Conservation (phyloP, 176 grass and related monocot species). For the Microstegium vimineum region DNA sequence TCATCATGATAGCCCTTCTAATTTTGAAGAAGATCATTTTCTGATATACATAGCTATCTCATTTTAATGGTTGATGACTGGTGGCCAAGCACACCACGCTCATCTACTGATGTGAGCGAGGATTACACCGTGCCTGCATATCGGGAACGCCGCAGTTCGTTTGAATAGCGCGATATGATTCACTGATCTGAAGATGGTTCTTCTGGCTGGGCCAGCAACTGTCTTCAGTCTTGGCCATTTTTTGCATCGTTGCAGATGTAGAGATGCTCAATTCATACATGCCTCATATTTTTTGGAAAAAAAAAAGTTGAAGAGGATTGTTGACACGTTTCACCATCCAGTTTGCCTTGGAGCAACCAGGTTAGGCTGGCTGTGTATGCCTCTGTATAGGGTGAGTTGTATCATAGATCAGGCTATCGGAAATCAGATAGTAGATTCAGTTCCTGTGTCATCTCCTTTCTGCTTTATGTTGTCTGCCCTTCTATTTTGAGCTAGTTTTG, state of each 20-base stretch:
- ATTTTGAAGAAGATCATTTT: conserved; percentile 87
- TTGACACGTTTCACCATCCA: conserved; percentile 27
- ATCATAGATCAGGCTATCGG: conserved; percentile 18
- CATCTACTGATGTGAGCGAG: conserved; percentile 28
- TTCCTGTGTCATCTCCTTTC: not conserved
- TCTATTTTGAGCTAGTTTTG: not conserved
- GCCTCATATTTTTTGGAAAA: not conserved
- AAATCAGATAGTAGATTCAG: conserved; percentile 35
- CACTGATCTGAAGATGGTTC: conserved; percentile 29
- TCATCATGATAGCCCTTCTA: conserved; percentile 91
- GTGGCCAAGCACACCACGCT: conserved; percentile 2
- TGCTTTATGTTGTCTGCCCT: not conserved
- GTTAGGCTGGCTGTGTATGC: conserved; percentile 29
- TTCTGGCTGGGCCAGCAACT: conserved; percentile 19
- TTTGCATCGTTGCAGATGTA: conserved; percentile 36
- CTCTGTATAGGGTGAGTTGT: conserved; percentile 52
- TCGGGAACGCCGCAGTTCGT: conserved; percentile 5
- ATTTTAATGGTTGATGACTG: not conserved
- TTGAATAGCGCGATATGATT: conserved; percentile 16
- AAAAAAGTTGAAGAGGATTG: not conserved
- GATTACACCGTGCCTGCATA: conserved; percentile 15
- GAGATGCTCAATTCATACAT: conserved; percentile 37
- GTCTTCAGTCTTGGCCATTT: conserved; percentile 26
- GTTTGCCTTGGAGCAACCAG: conserved; percentile 37
- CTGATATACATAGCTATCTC: conserved; percentile 37